Evolutionary conservation across 1,139 yeast species (phyloP).

Genomic region (Blastobotrys persicus): DNA sequence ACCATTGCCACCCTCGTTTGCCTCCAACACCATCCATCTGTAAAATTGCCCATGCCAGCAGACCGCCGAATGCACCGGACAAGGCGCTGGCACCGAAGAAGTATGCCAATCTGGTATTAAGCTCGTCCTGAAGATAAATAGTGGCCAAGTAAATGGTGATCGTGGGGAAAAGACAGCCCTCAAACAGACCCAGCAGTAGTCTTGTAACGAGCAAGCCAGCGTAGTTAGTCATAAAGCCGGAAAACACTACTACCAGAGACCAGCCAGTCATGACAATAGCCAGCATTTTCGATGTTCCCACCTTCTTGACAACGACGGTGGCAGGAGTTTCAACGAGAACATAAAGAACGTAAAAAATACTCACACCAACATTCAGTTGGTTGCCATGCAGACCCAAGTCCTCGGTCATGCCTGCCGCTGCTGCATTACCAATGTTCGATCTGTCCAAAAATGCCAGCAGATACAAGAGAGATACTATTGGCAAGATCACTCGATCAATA

Average conservation of each 20-base stretch:
- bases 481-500: slow-evolving; percentile 15
- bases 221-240: slow-evolving; percentile 54
- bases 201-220: slow-evolving; percentile 58
- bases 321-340: slow-evolving; percentile 57
- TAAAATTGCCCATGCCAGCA: slow-evolving; percentile 42
- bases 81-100: slow-evolving; percentile 46
- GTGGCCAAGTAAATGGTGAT: slow-evolving; percentile 30
- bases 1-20: slow-evolving; percentile 58
- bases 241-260: slow-evolving; percentile 57
- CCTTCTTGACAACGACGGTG: slow-evolving; percentile 38
- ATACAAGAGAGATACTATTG: slow-evolving; percentile 12
- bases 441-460: slow-evolving; percentile 16
- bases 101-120: slow-evolving; percentile 54
- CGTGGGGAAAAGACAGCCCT: slow-evolving; percentile 60
- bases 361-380: slow-evolving; percentile 41
- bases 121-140: slow-evolving; percentile 38
- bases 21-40: slow-evolving; percentile 32
- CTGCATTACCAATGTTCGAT: slow-evolving; percentile 56
- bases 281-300: slow-evolving; percentile 39
- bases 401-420: slow-evolving; percentile 41
- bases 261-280: slow-evolving; percentile 50
- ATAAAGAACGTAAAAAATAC: slow-evolving; percentile 57
- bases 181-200: slow-evolving; percentile 56
- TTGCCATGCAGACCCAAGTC: slow-evolving; percentile 13
- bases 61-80: slow-evolving; percentile 39